These are phyloP conservation scores for Jaenimonas drosophilae DNA, from an alignment of 208 protist species.

Conservation along the genomic window DNA sequence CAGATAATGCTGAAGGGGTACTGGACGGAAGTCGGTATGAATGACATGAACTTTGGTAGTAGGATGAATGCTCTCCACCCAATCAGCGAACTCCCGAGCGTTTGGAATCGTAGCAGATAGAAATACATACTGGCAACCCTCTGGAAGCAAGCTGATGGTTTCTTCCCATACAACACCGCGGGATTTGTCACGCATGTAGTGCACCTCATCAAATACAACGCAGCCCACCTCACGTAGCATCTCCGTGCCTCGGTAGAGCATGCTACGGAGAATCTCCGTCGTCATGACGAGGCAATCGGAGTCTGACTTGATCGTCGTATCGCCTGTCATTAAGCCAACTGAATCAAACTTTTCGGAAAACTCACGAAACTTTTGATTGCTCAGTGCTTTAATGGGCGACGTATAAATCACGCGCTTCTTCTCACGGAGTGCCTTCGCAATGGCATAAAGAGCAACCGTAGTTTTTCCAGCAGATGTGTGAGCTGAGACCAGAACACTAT, in stretches of 20 bases:
- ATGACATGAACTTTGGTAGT: slow-evolving; percentile 98
- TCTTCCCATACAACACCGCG: slow-evolving; percentile 99
- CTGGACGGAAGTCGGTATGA: slow-evolving; percentile 99
- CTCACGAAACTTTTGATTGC: slow-evolving; percentile 99
- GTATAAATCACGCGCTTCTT: slow-evolving; percentile 99
- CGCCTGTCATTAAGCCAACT: slow-evolving; percentile 99
- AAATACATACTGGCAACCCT: slow-evolving; percentile 98
- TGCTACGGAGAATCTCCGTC: slow-evolving; percentile 98
- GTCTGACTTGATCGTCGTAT: slow-evolving; percentile 98
- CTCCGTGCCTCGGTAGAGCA: slow-evolving; percentile 98
- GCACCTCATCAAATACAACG: slow-evolving; percentile 99
- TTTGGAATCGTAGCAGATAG: slow-evolving; percentile 99
- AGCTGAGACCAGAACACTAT: slow-evolving; percentile 99
- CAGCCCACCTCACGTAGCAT: slow-evolving; percentile 99
- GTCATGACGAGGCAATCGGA: slow-evolving; percentile 99
- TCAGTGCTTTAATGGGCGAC: slow-evolving; percentile 99
- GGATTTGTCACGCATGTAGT: slow-evolving; percentile 99
- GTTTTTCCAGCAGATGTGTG: slow-evolving; percentile 99
- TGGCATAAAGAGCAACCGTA: slow-evolving; percentile 99
- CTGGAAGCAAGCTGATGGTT: slow-evolving; percentile 98
- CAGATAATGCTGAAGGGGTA: slow-evolving; percentile 99
- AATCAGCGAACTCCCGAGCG: slow-evolving; percentile 98
- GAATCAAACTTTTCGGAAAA: slow-evolving; percentile 96
- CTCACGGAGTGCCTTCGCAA: slow-evolving; percentile 96
- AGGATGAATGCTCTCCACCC: slow-evolving; percentile 97